Conservation (phyloP, 257 asterid genomes). For the Catharanthus roseus region DNA sequence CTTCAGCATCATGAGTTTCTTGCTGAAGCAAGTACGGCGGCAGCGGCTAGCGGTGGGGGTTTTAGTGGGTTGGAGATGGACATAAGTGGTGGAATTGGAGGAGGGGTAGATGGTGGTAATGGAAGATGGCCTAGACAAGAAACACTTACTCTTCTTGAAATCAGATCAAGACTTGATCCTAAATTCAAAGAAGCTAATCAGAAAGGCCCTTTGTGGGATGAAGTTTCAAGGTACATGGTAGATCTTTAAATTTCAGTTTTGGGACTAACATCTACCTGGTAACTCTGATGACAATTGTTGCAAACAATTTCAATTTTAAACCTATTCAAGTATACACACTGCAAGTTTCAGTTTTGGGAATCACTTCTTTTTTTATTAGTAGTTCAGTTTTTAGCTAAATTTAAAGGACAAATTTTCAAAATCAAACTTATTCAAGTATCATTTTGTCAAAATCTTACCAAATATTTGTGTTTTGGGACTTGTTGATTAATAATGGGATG, state of each 20-base stretch:
- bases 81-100: slow-evolving; percentile 34
- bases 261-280: no score
- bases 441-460: neutral
- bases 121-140: slow-evolving; percentile 99
- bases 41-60: slow-evolving; percentile 16
- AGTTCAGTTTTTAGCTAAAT: no score
- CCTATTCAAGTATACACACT: no score
- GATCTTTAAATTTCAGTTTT: no score
- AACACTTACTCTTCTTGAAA: slow-evolving; percentile 94
- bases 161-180: slow-evolving; percentile 82
- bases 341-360: no score
- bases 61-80: slow-evolving; percentile 42
- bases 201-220: slow-evolving; percentile 96
- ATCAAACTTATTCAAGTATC: no score
- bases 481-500: neutral
- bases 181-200: slow-evolving; percentile 95
- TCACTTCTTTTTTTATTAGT: no score
- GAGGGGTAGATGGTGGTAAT: slow-evolving; percentile 48
- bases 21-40: slow-evolving; percentile 34
- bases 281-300: no score
- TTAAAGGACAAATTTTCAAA: no score
- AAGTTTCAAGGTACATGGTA: slow-evolving; percentile 84
- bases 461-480: no score
- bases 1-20: slow-evolving; percentile 39
- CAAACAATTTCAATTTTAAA: no score